Base-by-base conservation (phyloP, 176 grass and related monocot species). In the Ensete glaucum region DNA sequence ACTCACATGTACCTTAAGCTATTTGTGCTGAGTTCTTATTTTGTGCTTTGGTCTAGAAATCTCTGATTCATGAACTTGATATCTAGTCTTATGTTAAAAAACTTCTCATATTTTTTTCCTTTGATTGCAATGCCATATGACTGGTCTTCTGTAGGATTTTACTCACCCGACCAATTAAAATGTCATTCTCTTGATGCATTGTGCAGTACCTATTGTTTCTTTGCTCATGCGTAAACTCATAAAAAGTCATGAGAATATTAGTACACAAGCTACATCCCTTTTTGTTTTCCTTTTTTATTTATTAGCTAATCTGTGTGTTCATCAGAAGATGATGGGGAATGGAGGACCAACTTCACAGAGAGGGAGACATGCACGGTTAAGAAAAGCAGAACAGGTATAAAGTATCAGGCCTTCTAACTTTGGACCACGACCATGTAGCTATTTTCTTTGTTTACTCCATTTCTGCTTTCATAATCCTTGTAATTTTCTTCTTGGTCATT, bases 311-410 rank as follows among this genome's bases (percentile, higher is more conserved):
- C 56, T 72, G 51, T 73, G 13, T 71, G 26, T 43, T 83, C 51
- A 73, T 62, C 59, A 71, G 26, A 26, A 76, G 76, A 62, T 26
- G 77, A 85, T 52, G 77, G 60, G 64, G 73, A 90, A 76, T 76
- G 77, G 77, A 83, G 87, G 89, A 82, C 87, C 83, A 92, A 82
- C 78, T 92, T 89, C 85, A 86, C 79, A 75, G 83, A 90, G 81
- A 88, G 79, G 82, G 89, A 88, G 71, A 21, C 79, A 90, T 85
- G 80, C 77, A 78, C 85, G 52, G 83, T 79, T 65, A 96, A 92
- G 83, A 90, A 92, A 92, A 92, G 89, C 83, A 85, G 81, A 81
- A 90, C 93, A 89, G 93, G 93, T 87, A 65, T 65, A 65, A 65
- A 29, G 63, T 65, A 11, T 12, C 13, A 1, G 10, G 34, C 34